These are phyloP conservation scores for Cocos nucifera DNA, from an alignment of 176 grass and related monocot genomes.

Conservation along the genomic window DNA sequence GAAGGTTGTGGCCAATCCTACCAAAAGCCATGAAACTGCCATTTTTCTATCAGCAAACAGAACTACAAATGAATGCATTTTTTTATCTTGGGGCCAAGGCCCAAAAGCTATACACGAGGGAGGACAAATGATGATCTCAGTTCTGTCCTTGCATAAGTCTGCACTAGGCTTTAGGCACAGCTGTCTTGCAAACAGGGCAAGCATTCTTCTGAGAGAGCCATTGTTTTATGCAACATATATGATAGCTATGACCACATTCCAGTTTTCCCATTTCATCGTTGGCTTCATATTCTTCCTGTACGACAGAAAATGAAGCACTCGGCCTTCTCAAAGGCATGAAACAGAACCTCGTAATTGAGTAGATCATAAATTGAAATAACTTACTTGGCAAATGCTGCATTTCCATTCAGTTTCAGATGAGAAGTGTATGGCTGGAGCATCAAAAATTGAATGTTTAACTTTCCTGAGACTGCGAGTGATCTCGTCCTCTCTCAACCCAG, in stretches of 20 bases:
- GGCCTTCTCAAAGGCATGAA: neutral
- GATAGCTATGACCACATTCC: constrained; percentile 68
- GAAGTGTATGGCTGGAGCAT: constrained; percentile 32
- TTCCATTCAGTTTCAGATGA: constrained; percentile 43
- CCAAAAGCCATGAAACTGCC: too few species aligned
- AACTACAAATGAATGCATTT: too few species aligned
- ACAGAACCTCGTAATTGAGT: neutral
- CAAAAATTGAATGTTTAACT: constrained; percentile 41
- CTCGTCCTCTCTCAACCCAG: constrained; percentile 71
- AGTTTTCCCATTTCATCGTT: constrained; percentile 64
- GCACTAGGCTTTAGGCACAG: constrained; percentile 39
- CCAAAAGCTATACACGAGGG: too few species aligned
- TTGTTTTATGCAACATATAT: constrained; percentile 86
- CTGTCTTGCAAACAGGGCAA: constrained; percentile 78
- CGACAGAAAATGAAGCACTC: neutral
- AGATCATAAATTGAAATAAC: neutral
- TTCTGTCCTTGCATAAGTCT: too few species aligned
- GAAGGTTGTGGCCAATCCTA: too few species aligned
- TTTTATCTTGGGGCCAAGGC: too few species aligned
- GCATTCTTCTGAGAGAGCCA: constrained; percentile 92
- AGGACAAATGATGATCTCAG: too few species aligned
- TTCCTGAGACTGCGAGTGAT: constrained; percentile 43
- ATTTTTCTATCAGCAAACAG: too few species aligned
- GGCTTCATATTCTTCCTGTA: constrained; percentile 72
- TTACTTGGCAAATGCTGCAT: constrained; percentile 87